Evolutionary conservation across 225 moss, liverwort and hornwort genomes (phyloP).

Genomic region (Bryoerythrophyllum caledonicum): DNA sequence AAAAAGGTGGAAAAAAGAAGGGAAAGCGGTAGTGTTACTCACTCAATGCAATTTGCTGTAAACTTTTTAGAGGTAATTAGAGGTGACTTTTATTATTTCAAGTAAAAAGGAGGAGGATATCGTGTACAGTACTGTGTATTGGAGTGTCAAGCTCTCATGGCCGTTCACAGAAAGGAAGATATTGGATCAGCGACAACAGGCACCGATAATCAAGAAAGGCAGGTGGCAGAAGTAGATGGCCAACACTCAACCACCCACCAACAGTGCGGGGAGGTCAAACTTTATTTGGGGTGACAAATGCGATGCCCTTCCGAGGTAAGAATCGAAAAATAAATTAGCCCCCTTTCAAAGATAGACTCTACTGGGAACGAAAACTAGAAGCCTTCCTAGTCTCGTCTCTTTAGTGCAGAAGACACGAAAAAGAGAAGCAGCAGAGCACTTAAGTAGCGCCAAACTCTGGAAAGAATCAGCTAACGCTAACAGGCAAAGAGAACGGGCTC

Average conservation of each 20-base stretch:
- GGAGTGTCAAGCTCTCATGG: too few species aligned
- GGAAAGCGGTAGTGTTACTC: slow-evolving; percentile 34
- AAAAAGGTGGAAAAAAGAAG: slow-evolving; percentile 59
- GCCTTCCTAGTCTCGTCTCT: slow-evolving; percentile 5
- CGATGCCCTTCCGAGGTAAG: slow-evolving; percentile 1
- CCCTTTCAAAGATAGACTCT: neutral
- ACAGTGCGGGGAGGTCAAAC: neutral
- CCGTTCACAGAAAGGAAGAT: neutral
- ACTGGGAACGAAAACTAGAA: neutral
- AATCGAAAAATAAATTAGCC: too few species aligned
- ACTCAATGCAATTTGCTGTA: neutral
- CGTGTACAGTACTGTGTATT: too few species aligned
- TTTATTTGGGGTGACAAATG: slow-evolving; percentile 27
- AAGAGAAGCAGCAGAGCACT: neutral
- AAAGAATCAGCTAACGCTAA: slow-evolving; percentile 42
- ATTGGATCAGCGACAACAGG: neutral
- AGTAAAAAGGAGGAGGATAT: too few species aligned
- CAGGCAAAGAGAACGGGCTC: slow-evolving; percentile 34
- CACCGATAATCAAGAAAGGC: neutral
- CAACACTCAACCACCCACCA: slow-evolving; percentile 8
- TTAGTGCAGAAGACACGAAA: neutral
- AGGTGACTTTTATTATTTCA: too few species aligned
- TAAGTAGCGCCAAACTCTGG: neutral
- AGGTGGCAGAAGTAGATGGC: slow-evolving; percentile 19
- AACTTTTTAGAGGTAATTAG: neutral